phyloP scores from a whole-genome alignment of 176 grass and related monocot genomes.

The Oryza officinalis region DNA sequence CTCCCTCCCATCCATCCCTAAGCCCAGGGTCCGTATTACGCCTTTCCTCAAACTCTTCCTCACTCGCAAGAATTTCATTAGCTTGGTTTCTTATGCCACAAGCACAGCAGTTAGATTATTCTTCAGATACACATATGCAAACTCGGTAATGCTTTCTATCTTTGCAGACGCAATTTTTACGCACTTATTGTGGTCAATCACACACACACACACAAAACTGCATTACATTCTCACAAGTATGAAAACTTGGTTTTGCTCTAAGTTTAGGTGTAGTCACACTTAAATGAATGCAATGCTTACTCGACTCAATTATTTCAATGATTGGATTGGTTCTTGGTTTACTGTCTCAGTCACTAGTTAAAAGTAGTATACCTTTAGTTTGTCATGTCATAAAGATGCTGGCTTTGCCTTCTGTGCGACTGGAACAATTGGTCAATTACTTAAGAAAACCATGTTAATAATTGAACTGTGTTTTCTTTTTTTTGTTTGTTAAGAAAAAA shows the following conservation, averaged over 20 bases:
- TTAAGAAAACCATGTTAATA: not conserved
- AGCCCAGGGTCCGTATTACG: slow-evolving; percentile 44
- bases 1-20: slow-evolving; percentile 81
- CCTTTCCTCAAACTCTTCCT: too few species aligned
- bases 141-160: too few species aligned
- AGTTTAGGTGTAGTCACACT: not conserved
- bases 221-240: too few species aligned
- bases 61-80: too few species aligned
- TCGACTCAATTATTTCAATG: not conserved
- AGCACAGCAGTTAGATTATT: too few species aligned
- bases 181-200: too few species aligned
- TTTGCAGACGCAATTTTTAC: too few species aligned
- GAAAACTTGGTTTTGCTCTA: too few species aligned
- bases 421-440: not conserved
- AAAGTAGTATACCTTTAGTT: not conserved
- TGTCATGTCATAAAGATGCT: not conserved
- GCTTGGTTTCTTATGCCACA: too few species aligned
- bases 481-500: not conserved
- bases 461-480: not conserved
- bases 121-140: too few species aligned
- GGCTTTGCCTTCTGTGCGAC: not conserved
- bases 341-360: not conserved
- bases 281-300: not conserved
- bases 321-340: not conserved
- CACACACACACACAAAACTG: too few species aligned